These are phyloP conservation scores for Kwoniella bestiolae DNA, from an alignment of 768 basidiomycete species.

Conservation along the genomic window DNA sequence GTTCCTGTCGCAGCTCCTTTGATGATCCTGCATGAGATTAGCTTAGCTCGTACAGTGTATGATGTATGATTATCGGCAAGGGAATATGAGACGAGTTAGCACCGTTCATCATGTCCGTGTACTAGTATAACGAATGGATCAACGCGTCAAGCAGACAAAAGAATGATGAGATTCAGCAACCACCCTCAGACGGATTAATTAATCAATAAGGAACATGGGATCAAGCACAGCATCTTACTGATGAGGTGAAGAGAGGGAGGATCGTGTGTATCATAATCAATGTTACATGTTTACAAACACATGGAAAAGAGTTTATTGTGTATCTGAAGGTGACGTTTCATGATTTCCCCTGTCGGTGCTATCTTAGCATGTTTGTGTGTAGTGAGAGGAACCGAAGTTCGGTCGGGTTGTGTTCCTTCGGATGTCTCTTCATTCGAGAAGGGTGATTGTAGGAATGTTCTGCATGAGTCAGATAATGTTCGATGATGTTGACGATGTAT, in stretches of 20 bases:
- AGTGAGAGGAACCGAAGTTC: no score
- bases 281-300: neutral
- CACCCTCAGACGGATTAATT: neutral
- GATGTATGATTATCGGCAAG: neutral
- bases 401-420: no score
- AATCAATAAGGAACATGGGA: neutral
- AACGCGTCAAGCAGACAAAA: neutral
- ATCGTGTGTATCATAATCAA: neutral
- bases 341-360: constrained; percentile 5
- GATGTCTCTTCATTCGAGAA: no score
- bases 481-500: neutral
- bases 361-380: no score
- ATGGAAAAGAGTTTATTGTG: neutral
- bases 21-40: neutral
- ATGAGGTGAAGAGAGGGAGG: no score
- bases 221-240: no score
- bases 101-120: neutral
- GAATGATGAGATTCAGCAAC: neutral
- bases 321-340: constrained; percentile 6
- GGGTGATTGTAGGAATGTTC: neutral
- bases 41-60: neutral
- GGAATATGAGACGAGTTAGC: neutral
- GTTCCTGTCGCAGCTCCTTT: neutral
- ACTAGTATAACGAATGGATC: neutral
- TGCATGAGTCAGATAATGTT: neutral